Base-by-base conservation (phyloP, 1,284 basidiomycete species). In the Schizophyllum commune region DNA sequence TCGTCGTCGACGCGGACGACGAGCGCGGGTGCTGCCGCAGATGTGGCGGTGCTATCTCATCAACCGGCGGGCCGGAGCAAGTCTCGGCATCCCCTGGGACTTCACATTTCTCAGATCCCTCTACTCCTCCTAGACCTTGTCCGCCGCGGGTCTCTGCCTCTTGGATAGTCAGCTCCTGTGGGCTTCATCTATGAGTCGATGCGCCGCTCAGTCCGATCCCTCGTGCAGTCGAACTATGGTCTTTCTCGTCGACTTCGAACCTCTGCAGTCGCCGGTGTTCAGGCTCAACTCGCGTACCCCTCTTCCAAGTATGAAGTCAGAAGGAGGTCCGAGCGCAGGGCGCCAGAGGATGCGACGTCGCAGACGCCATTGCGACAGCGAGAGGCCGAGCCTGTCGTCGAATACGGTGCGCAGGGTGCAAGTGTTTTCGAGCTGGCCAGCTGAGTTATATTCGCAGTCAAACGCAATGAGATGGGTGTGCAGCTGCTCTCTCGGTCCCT, bases 401-500 rank as follows among this genome's bases (percentile, higher is more conserved):
- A 47, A 47, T 47, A 47, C 17, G 17, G 39, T 47, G 39, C 39
- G 39, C 8, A 17, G 13, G 9, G 8, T 11, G 13, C 34, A 6
- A 39, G 17, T 9, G 3, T 47, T 8, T 8, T 17, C 39, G 39
- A 47, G 13, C 17, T 2, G 17, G 39, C 5, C 27, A 27, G 27
- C 53, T 55, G 9, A 55, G 3, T 27, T 11, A 21, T 15, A 55
- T 3, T 55, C 9, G 17, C 59, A 86, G 83, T 79, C 59, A 85
- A 86, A 70, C 84, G 93, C 59, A 98, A 97, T 69, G 84, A 92
- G 65, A 81, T 95, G 34, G 95, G 96, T 19, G 96, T 98, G 2
- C 96, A 99, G 72, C 83, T 98, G 58, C 84, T 99, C 33, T 92
- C 94, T 2, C 81, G 85, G 5, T 76, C 78, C 32, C 75, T 98